These are phyloP conservation scores for Neurospora cerealis DNA, from an alignment of 495 filamentous ascomycete species.

Conservation along the genomic window DNA sequence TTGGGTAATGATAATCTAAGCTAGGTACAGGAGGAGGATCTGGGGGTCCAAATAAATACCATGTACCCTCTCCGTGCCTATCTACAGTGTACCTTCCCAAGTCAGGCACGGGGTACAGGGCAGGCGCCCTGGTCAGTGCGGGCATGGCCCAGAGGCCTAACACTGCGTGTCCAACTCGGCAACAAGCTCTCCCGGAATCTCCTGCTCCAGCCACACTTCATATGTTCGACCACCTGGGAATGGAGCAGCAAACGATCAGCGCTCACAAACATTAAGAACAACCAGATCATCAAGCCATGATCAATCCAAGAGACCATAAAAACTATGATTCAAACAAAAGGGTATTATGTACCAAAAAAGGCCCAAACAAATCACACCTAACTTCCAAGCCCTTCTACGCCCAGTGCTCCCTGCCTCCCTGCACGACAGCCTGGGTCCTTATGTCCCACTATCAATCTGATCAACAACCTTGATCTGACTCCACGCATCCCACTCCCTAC, in stretches of 20 bases:
- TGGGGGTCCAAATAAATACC: no score
- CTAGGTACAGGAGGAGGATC: no score
- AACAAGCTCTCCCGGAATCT: not conserved
- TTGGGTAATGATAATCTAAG: no score
- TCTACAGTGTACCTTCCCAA: no score
- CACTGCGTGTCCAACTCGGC: not conserved
- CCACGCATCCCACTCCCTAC: conserved; percentile 41
- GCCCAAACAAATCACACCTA: not conserved
- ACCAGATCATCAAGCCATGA: not conserved
- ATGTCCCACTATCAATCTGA: conserved; percentile 49
- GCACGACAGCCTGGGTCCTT: no score
- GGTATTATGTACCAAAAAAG: not conserved
- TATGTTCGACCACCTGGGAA: not conserved
- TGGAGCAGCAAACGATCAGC: not conserved
- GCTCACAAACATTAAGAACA: not conserved
- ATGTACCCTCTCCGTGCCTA: no score
- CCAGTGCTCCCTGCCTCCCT: no score
- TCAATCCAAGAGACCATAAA: not conserved
- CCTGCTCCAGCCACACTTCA: not conserved
- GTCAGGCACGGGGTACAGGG: no score
- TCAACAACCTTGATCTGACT: conserved; percentile 33
- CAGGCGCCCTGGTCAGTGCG: no score
- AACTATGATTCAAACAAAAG: not conserved
- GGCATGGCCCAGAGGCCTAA: no score
- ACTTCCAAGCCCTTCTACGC: no score